Base-by-base conservation (phyloP, 2,329 filamentous ascomycete species). In the Lasiodiplodia sp. region DNA sequence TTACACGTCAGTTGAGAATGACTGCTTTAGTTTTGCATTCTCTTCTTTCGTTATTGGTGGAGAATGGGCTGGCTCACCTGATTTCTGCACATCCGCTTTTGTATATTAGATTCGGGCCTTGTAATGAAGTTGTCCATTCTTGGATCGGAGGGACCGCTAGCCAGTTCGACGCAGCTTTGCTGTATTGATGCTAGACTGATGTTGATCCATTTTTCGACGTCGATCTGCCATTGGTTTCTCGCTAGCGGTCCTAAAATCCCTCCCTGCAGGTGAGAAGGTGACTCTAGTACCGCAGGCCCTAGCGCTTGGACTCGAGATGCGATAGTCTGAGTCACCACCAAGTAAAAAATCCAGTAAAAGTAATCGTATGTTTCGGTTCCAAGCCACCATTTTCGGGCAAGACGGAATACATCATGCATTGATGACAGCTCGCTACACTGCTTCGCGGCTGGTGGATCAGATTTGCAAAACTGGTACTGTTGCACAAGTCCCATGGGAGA, bases 211-310 rank as follows among this genome's bases (percentile, higher is more conserved):
- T 71, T 65, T 49, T 71, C 66, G 12, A 71, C 53, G 47, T 73
- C 72, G n/a, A 44, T 1, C 38, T 73, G 65, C 72, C 72, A 73
- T 60, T 66, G 44, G 38, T 71, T 66, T 10, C 37, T 14, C 2
- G 68, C 63, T 38, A 72, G 49, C 7, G 64, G 55, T 18, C 47
- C 34, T n/a, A 71, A 58, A 2, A 66, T 6, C 18, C 16, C 28
- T 2, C 51, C 56, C 6, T 37, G 14, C 6, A 71, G 14, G 14
- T 40, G 65, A 28, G 52, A 55, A 16, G 56, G 40, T 21, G 71
- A 64, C 2, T 25, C 44, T 14, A 71, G 34, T 12, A 38, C 34
- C 6, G 34, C 16, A n/a, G 40, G 23, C 2, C 63, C 66, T 7
- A 68, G 21, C 11, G 4, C 18, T 16, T 38, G 28, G 10, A 11